These are phyloP conservation scores for Catharanthus roseus DNA, from an alignment of 257 asterid genomes.

Conservation along the genomic window DNA sequence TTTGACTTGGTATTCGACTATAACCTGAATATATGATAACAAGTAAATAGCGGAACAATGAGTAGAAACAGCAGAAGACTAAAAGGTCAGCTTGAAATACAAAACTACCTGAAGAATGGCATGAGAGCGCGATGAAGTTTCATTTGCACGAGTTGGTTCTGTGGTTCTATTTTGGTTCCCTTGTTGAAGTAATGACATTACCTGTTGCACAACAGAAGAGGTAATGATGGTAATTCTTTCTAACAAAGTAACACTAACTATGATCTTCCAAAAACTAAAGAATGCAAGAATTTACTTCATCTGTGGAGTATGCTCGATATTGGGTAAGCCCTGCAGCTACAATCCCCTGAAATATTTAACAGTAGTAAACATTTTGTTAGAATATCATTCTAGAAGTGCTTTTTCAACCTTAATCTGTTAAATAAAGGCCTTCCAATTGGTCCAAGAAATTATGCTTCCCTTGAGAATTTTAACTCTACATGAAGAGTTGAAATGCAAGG, in stretches of 20 bases:
- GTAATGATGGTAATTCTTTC: background rate
- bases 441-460: background rate
- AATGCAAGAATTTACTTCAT: conserved; percentile 35
- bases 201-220: conserved; percentile 26
- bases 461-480: background rate
- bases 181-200: conserved; percentile 62
- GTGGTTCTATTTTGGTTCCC: conserved; percentile 60
- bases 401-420: background rate
- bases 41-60: conserved; percentile 1
- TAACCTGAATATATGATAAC: conserved; percentile 26
- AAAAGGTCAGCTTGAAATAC: background rate
- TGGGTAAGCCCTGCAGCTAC: conserved; percentile 62
- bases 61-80: background rate
- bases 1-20: conserved; percentile 39
- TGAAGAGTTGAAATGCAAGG: background rate
- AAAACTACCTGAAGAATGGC: conserved; percentile 56
- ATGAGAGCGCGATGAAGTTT: conserved; percentile 66
- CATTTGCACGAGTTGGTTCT: conserved; percentile 63
- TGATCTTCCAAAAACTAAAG: conserved; percentile 3
- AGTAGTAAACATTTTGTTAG: conserved; percentile 4
- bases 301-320: conserved; percentile 53
- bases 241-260: background rate
- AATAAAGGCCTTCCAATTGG: background rate
- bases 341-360: conserved; percentile 44
- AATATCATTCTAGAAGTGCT: background rate